Evolutionary conservation across 176 grass and related monocot genomes (phyloP).

Genomic region (Raddia distichophylla): DNA sequence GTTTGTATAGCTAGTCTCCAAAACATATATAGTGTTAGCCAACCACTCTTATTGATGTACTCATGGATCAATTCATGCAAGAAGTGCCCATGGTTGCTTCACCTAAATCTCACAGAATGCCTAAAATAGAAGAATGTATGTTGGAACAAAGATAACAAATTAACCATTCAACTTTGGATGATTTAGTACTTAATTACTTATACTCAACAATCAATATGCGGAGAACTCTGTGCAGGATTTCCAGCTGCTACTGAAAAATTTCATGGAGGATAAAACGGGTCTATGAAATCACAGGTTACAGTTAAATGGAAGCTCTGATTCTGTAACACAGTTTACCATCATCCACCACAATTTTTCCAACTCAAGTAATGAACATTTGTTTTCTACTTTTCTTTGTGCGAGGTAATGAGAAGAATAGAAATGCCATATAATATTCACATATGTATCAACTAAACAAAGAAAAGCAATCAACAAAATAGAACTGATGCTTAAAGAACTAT

Average conservation of each 20-base stretch:
- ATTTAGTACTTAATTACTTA: neutral
- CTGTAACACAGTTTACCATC: neutral
- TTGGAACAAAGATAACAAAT: conserved; percentile 14
- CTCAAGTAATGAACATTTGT: conserved; percentile 2
- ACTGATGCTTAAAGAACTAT: conserved; percentile 41
- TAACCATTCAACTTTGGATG: neutral
- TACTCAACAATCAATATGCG: conserved; percentile 7
- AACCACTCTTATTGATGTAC: conserved; percentile 16
- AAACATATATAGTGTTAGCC: neutral
- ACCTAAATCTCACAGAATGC: conserved; percentile 1
- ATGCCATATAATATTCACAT: conserved; percentile 13
- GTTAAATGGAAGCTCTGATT: neutral
- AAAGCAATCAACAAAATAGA: conserved; percentile 22
- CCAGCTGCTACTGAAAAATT: neutral
- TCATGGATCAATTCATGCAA: conserved; percentile 29
- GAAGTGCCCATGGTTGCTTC: conserved; percentile 19
- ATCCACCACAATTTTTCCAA: conserved; percentile 16
- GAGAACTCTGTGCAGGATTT: conserved; percentile 14
- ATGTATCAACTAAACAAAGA: conserved; percentile 11
- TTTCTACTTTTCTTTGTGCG: conserved; percentile 12
- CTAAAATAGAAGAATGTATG: neutral
- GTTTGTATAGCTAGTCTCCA: conserved; percentile 4
- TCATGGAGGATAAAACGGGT: neutral
- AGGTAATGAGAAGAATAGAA: conserved; percentile 17
- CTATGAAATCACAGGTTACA: neutral